These are phyloP conservation scores for Corylus heterophylla DNA, from an alignment of 306 rosid genomes.

Conservation along the genomic window DNA sequence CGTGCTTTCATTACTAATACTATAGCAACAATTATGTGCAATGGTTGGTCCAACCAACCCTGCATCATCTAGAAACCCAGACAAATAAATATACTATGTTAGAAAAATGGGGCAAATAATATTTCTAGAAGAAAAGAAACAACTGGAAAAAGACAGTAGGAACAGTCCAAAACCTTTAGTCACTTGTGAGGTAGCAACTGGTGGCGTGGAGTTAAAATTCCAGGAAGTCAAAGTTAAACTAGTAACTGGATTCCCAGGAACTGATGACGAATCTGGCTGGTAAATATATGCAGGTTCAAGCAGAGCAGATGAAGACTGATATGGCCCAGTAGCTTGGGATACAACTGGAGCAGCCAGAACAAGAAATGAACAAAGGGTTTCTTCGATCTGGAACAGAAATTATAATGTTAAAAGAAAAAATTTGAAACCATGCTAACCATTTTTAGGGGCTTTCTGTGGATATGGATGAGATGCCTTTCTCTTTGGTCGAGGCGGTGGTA, in stretches of 20 bases:
- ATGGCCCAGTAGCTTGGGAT: constrained; percentile 43
- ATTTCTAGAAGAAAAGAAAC: constrained; percentile 7
- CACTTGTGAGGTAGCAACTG: constrained; percentile 44
- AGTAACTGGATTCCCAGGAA: constrained; percentile 56
- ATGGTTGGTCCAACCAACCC: constrained; percentile 42
- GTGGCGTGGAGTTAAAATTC: constrained; percentile 54
- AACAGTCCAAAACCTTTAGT: constrained; percentile 57
- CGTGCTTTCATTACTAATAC: constrained; percentile 69
- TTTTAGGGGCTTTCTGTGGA: constrained; percentile 93
- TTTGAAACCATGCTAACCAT: constrained; percentile 37
- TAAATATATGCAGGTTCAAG: constrained; percentile 51
- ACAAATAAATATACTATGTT: background rate
- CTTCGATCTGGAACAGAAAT: constrained; percentile 7
- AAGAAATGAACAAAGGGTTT: constrained; percentile 18
- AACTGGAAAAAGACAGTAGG: constrained; percentile 4
- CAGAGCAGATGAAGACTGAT: constrained; percentile 60
- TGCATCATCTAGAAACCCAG: constrained; percentile 48
- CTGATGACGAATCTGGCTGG: constrained; percentile 64
- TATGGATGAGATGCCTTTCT: constrained; percentile 94
- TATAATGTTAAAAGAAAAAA: constrained; percentile 6
- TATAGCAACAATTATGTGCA: constrained; percentile 53
- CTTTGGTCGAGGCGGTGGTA: constrained; percentile 98
- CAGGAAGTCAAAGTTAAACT: constrained; percentile 58
- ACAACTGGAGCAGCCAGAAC: constrained; percentile 47
- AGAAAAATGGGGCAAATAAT: background rate